Conservation (phyloP, 495 filamentous ascomycete genomes). For the Xylaria sp. region DNA sequence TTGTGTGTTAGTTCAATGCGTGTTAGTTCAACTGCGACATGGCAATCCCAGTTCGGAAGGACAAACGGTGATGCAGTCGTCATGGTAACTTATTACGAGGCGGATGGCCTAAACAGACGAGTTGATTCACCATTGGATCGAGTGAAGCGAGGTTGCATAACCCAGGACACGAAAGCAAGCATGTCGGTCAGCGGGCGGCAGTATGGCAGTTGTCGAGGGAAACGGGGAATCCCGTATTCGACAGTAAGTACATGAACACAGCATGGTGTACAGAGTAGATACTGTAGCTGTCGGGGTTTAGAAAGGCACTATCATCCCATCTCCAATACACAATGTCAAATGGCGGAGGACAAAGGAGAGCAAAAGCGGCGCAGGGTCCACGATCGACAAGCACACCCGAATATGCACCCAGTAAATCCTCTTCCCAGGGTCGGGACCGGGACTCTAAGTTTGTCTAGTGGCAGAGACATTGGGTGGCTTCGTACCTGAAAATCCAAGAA, state of each 20-base stretch:
- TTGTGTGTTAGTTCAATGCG: constrained; percentile 3
- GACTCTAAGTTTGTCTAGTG: constrained; percentile 5
- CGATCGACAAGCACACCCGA: constrained; percentile 12
- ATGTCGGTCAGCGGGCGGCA: constrained; percentile 14
- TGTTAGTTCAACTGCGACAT: constrained; percentile 2
- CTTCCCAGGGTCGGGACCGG: constrained; percentile 10
- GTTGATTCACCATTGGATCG: constrained; percentile 37
- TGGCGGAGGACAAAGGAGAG: constrained; percentile 7
- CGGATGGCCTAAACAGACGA: constrained; percentile 18
- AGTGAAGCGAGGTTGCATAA: constrained; percentile 44
- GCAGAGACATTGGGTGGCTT: constrained; percentile 7
- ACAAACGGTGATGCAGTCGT: background rate
- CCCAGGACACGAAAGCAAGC: constrained; percentile 24
- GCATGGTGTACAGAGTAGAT: constrained; percentile 1
- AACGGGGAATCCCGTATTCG: background rate
- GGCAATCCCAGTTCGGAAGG: constrained; percentile 2
- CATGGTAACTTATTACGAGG: constrained; percentile 12
- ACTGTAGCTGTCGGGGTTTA: background rate
- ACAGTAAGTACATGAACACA: background rate
- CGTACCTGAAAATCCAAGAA: constrained; percentile 1
- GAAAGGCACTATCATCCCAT: background rate
- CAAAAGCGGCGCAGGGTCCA: constrained; percentile 8
- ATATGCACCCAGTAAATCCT: constrained; percentile 9
- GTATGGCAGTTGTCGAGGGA: background rate
- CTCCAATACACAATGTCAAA: background rate